Percentiles rank a stretch among this genome's conserved stretches.
These are phyloP conservation scores for Trebouxia sp. DNA, from an alignment of 139 green algal genomes.

Conservation along the genomic window DNA sequence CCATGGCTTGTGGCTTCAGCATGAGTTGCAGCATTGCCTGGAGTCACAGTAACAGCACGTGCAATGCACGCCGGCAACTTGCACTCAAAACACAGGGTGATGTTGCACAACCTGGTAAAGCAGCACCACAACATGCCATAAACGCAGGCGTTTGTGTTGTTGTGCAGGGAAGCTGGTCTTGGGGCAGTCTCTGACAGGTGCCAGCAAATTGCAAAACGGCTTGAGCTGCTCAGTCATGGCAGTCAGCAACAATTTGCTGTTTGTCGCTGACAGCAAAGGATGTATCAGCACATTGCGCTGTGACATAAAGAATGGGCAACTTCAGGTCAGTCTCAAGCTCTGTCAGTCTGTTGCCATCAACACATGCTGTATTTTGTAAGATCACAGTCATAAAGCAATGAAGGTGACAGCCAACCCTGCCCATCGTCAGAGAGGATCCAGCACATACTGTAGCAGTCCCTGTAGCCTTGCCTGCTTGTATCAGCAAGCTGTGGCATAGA, in stretches of 20 bases:
- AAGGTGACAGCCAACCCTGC: too few relatives aligned
- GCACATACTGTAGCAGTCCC: too few relatives aligned
- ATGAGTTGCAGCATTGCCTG: too few relatives aligned
- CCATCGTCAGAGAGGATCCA: too few relatives aligned
- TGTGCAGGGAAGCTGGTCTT: constrained; percentile 8
- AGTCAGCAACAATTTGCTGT: constrained; percentile 35
- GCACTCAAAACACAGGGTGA: background rate
- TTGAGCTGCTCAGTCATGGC: constrained; percentile 27
- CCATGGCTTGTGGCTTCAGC: too few relatives aligned
- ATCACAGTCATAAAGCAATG: too few relatives aligned
- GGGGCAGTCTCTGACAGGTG: background rate
- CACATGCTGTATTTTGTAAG: too few relatives aligned
- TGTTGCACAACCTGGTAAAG: background rate
- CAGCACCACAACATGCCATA: too few relatives aligned
- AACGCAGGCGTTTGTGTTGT: background rate
- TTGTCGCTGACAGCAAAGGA: constrained; percentile 33
- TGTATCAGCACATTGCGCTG: constrained; percentile 21
- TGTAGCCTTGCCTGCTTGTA: too few relatives aligned
- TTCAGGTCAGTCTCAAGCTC: background rate
- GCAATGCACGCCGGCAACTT: too few relatives aligned
- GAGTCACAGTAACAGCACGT: too few relatives aligned
- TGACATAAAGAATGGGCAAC: constrained; percentile 20
- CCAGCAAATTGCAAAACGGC: background rate
- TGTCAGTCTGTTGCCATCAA: background rate
- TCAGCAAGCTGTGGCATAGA: too few relatives aligned